Base-by-base conservation (phyloP, 1,139 yeast species). In the Insectozyma bohioensis region DNA sequence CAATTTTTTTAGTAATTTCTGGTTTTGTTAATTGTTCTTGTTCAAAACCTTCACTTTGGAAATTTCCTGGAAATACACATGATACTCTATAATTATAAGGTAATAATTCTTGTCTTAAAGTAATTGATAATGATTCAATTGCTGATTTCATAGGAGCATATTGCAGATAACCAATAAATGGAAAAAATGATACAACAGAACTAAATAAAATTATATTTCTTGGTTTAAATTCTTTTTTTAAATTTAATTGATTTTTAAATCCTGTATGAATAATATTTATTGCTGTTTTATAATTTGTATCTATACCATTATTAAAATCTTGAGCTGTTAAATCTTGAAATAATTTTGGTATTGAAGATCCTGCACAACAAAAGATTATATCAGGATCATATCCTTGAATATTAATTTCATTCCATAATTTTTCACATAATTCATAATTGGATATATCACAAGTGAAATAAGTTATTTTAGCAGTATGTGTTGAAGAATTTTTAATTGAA, bases 91-190 rank as follows among this genome's bases (percentile, higher is more conserved):
- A 78, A 41, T 81, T 75, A 48, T 77, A 82, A 2, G 83, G 81
- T 1, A 70, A 54, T 37, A 86, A 69, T 54, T 94, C 99, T 47
- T 90, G 97, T 39, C 96, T 76, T 35, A 92, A 60, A 5, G 84
- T 68, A 31, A 83, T 83, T 0, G 90, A 81, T 21, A 94, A 62
- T 0, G 95, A 67, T 46, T 85, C 71, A 8, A 92, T 55, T 0
- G 97, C 96, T 0, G 87, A 80, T 56, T 94, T 94, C 47, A 80
- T 59, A 1, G 99, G 98, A 0, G 92, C 92, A 52, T 94, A 94
- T 47, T 87, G 92, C 0, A 79, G 69, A 54, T 94, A 94, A 0
- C 99, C 99, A 30, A 88, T 85, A 51, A 92, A 82, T 4, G 97
- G 87, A 62, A 78, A 90, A 46, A 83, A 78, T 2, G 95, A 87